These are phyloP conservation scores for Candida sanyiensis DNA, from an alignment of 805 yeast species.

Conservation along the genomic window DNA sequence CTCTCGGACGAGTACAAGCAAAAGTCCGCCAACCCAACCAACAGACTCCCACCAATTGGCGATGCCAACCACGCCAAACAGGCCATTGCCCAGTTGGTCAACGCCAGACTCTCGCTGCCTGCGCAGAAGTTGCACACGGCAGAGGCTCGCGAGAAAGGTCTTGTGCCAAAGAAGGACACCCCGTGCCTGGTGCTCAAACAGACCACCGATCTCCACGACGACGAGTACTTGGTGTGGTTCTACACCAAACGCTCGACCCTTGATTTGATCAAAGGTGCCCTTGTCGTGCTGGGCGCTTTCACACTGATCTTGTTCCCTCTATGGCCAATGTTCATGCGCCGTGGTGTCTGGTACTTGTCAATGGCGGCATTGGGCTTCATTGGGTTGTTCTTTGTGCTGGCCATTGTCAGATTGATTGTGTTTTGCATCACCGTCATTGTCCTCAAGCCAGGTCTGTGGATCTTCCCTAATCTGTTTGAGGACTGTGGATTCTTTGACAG, in stretches of 20 bases:
- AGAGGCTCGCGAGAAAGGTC: constrained; percentile 55
- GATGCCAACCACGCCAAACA: constrained; percentile 53
- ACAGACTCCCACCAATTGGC: constrained; percentile 42
- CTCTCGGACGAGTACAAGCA: constrained; percentile 62
- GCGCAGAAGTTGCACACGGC: constrained; percentile 66
- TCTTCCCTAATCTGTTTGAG: constrained; percentile 92
- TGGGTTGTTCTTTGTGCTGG: constrained; percentile 68
- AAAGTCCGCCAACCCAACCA: constrained; percentile 43
- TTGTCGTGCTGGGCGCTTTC: constrained; percentile 53
- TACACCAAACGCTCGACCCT: constrained; percentile 59
- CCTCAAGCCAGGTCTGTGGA: constrained; percentile 79
- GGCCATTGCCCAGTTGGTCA: constrained; percentile 62
- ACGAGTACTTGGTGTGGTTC: constrained; percentile 80
- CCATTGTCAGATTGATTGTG: constrained; percentile 71
- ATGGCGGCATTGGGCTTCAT: constrained; percentile 69
- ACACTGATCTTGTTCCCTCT: constrained; percentile 79
- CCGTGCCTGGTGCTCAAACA: constrained; percentile 55
- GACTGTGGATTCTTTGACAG: constrained; percentile 93
- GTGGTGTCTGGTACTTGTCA: constrained; percentile 86
- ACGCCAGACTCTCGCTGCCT: constrained; percentile 69
- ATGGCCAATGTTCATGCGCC: constrained; percentile 90
- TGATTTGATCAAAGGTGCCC: constrained; percentile 33
- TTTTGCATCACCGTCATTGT: constrained; percentile 54
- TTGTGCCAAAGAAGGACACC: constrained; percentile 54
- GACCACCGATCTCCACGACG: constrained; percentile 55